These are phyloP conservation scores for Mallotus nudiflorus DNA, from an alignment of 345 rosid genomes.

Conservation along the genomic window DNA sequence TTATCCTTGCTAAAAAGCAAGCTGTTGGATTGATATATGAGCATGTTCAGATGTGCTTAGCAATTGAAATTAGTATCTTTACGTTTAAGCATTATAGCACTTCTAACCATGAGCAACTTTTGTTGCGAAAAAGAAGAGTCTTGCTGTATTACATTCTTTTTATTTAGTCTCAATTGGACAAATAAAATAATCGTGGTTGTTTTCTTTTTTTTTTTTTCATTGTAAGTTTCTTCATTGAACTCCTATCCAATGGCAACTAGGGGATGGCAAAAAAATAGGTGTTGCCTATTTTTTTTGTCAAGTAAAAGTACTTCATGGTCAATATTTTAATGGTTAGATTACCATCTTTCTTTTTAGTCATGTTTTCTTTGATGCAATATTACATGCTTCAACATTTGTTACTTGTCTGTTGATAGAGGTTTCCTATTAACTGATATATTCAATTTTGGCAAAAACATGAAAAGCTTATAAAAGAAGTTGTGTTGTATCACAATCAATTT, in stretches of 20 bases:
- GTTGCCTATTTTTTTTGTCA: neutral
- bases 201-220: constrained; percentile 1
- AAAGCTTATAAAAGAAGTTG: neutral
- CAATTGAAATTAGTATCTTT: neutral
- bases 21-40: neutral
- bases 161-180: neutral
- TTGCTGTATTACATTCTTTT: neutral
- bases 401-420: neutral
- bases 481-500: neutral
- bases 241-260: neutral
- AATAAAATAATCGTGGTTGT: neutral
- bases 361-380: constrained; percentile 6
- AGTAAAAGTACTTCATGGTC: neutral
- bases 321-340: neutral
- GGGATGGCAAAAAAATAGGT: neutral
- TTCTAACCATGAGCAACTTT: neutral
- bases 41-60: neutral
- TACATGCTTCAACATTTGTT: neutral
- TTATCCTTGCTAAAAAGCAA: neutral
- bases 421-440: neutral
- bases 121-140: neutral
- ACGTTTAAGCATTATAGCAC: neutral
- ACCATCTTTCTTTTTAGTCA: neutral
- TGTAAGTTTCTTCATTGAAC: neutral
- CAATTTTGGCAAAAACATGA: neutral